Evolutionary conservation across 2,329 filamentous ascomycete genomes (phyloP).

Genomic region (Allantophomopsis lycopodina): DNA sequence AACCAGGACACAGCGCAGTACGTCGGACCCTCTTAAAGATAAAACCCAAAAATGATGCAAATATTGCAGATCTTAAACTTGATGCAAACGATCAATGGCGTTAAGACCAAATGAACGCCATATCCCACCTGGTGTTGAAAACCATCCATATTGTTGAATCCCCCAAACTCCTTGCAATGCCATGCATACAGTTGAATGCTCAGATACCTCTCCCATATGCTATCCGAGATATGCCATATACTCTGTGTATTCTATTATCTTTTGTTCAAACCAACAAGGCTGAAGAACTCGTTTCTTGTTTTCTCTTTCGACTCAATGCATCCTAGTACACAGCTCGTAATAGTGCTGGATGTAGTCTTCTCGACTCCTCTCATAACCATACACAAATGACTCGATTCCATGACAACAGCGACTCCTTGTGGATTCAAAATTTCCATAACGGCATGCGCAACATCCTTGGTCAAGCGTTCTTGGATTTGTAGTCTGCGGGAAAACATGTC

Average conservation of each 20-base stretch:
- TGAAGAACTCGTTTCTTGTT: conserved; percentile 91
- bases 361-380: conserved; percentile 99
- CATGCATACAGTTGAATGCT: conserved; percentile 4
- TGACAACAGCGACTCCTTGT: conserved; percentile 90
- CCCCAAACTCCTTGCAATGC: conserved; percentile 9
- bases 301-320: conserved; percentile 88
- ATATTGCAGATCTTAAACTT: background rate
- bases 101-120: conserved; percentile 19
- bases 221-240: background rate
- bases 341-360: conserved; percentile 76
- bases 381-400: conserved; percentile 93
- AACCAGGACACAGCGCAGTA: no score
- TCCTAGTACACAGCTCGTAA: conserved; percentile 95
- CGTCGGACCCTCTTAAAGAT: no score
- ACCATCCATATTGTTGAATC: conserved; percentile 10
- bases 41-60: conserved; percentile 1
- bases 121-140: conserved; percentile 17
- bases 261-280: conserved; percentile 53
- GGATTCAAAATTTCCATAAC: conserved; percentile 88
- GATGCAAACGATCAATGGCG: conserved; percentile 9
- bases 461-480: conserved; percentile 92
- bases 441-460: conserved; percentile 88
- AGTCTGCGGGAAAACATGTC: conserved; percentile 92
- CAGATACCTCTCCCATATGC: conserved; percentile 1
- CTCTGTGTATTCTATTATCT: conserved; percentile 13